phyloP scores from a whole-genome alignment of 768 basidiomycete species.

The Tremella fuciformis region DNA sequence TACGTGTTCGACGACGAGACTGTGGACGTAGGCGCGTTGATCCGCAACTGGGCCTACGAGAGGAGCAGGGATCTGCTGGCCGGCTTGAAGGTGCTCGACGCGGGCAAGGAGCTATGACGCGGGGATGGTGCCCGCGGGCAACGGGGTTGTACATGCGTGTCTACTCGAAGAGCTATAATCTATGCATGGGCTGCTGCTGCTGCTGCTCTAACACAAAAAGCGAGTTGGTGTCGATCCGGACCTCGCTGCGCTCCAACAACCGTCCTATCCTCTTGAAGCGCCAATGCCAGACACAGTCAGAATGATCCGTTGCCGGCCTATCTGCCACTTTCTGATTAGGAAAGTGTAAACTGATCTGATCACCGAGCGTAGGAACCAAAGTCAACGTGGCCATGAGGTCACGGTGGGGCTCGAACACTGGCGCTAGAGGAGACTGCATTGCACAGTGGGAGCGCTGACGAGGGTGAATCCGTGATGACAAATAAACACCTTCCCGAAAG shows the following conservation, averaged over 20 bases:
- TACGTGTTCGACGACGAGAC: slow-evolving; percentile 63
- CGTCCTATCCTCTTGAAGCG: slow-evolving; percentile 44
- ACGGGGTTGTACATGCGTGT: not conserved
- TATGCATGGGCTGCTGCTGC: not conserved
- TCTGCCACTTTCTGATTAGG: slow-evolving; percentile 19
- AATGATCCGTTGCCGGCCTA: slow-evolving; percentile 50
- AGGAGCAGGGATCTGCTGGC: slow-evolving; percentile 9
- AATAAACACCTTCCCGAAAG: slow-evolving; percentile 46
- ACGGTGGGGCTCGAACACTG: slow-evolving; percentile 47
- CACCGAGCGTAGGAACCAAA: slow-evolving; percentile 38
- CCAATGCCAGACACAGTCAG: slow-evolving; percentile 44
- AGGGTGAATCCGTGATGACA: slow-evolving; percentile 41
- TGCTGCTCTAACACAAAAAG: slow-evolving; percentile 18
- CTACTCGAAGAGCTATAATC: not conserved
- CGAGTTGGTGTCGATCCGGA: slow-evolving; percentile 47
- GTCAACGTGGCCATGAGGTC: slow-evolving; percentile 32
- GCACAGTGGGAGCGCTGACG: slow-evolving; percentile 43
- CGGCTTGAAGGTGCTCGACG: slow-evolving; percentile 9
- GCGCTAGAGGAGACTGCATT: slow-evolving; percentile 44
- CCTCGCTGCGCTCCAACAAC: slow-evolving; percentile 45
- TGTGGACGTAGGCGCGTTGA: slow-evolving; percentile 18
- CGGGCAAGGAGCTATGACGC: slow-evolving; percentile 15
- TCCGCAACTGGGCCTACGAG: slow-evolving; percentile 22
- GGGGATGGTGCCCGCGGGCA: slow-evolving; percentile 1
- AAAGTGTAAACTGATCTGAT: slow-evolving; percentile 39